Evolutionary conservation across 1,284 basidiomycete species (phyloP), one percentile per base, ranked within the genome.

Genomic region (Crocinoboletus sp.): DNA sequence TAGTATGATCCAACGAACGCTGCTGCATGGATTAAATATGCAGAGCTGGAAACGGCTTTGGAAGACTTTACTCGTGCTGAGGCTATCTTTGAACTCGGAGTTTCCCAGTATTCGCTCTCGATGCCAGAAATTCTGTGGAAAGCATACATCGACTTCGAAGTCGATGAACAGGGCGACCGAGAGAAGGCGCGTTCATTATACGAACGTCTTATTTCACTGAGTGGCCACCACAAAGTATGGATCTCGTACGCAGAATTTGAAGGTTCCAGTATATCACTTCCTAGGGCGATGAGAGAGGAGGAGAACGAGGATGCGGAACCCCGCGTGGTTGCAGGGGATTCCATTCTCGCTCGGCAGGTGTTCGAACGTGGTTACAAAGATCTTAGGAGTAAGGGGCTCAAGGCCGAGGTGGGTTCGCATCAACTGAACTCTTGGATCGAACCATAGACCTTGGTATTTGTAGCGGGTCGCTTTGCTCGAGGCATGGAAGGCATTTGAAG

Each of bases 101-200:
- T 95, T n/a, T 74, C 85, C 3, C 96, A 99, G 60, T 68, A 77
- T 0, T 82, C 84, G n/a, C 74, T 99, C 31, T 94, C 96, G 46
- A 98, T 98, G 93, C 96, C 96, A 2, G 96, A 99, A 66, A 76
- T 97, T 10, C 77, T 97, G n/a, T 95, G 93, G 93, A 94, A 94
- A 63, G 90, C 92, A 4, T 99, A 94, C 67, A 93, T 99, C 69
- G 95, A 99, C 69, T 93, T 94, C 56, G 93, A 95, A 67, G 87
- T 92, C 10, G 63, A 63, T 54, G 92, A 94, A 53, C 93, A 96
- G 65, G 89, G 93, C 52, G 93, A 98, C 59, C 82, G 93, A 46
- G 89, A 89, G 51, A 78, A 80, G 27, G 88, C 90, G 2, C 76
- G 94, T 23, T 74, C 76, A n/a, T 65, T 99, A 43, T 99, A 96